phyloP scores from a whole-genome alignment of 352 stramenopile species.

The Globisporangium recalcitrans region DNA sequence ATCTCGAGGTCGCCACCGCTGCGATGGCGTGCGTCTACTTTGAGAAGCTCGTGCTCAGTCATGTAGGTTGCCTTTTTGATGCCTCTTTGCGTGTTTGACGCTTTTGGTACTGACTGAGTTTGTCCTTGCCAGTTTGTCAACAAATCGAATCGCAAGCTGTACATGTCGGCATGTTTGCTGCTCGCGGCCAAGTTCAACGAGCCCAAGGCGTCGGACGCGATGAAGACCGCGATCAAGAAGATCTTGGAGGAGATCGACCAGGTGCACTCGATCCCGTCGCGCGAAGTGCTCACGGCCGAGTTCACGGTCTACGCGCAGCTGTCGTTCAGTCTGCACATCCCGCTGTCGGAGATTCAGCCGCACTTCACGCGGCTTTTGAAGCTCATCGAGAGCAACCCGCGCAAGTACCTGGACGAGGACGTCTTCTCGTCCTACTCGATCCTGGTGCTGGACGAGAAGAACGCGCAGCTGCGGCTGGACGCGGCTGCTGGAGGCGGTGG shows the following conservation, averaged over 20 bases:
- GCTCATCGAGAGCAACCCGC: slow-evolving; percentile 82
- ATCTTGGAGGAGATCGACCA: slow-evolving; percentile 76
- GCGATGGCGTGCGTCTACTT: slow-evolving; percentile 96
- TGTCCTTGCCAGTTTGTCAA: slow-evolving; percentile 77
- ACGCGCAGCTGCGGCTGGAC: slow-evolving; percentile 16
- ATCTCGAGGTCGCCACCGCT: slow-evolving; percentile 92
- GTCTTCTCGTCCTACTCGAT: slow-evolving; percentile 75
- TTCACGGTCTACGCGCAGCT: slow-evolving; percentile 90
- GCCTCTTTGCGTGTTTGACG: neutral
- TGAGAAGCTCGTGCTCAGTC: slow-evolving; percentile 93
- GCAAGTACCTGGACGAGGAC: slow-evolving; percentile 87
- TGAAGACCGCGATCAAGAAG: slow-evolving; percentile 58
- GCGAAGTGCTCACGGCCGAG: slow-evolving; percentile 84
- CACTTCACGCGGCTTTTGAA: slow-evolving; percentile 85
- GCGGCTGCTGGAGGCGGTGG: slow-evolving; percentile 11
- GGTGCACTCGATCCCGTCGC: slow-evolving; percentile 71
- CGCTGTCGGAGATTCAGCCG: slow-evolving; percentile 70
- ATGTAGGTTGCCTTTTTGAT: slow-evolving; percentile 37
- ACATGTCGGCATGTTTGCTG: slow-evolving; percentile 94
- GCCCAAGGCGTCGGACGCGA: slow-evolving; percentile 55
- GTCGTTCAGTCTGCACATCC: slow-evolving; percentile 85
- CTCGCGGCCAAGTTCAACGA: slow-evolving; percentile 93
- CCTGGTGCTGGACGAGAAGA: slow-evolving; percentile 66
- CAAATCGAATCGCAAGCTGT: slow-evolving; percentile 94
- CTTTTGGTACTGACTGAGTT: neutral